Conservation (phyloP, 2,329 filamentous ascomycete species). For the Ophiocordyceps robertsii region DNA sequence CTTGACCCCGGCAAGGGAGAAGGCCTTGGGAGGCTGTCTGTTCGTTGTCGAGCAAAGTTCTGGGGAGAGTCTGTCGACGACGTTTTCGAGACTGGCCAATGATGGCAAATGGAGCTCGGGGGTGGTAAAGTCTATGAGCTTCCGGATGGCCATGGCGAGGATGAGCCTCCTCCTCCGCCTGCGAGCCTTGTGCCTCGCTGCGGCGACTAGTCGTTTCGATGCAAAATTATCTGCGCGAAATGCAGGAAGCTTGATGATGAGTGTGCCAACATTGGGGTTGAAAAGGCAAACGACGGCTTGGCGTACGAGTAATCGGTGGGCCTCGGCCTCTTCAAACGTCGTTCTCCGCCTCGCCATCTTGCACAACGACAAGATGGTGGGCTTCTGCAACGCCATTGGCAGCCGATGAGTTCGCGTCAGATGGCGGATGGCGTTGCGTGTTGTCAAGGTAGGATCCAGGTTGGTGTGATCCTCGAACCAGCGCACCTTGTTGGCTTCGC, state of each 20-base stretch:
- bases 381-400: constrained; percentile 55
- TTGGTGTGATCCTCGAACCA: constrained; percentile 90
- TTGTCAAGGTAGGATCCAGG: constrained; percentile 58
- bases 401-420: constrained; percentile 45
- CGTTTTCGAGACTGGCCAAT: constrained; percentile 28
- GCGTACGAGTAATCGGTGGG: constrained; percentile 37
- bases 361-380: constrained; percentile 49
- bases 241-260: constrained; percentile 30
- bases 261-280: constrained; percentile 32
- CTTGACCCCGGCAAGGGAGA: constrained; percentile 23
- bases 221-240: constrained; percentile 6
- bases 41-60: constrained; percentile 15
- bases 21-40: constrained; percentile 20
- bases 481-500: constrained; percentile 47
- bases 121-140: constrained; percentile 34
- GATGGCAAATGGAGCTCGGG: constrained; percentile 31
- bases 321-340: constrained; percentile 33
- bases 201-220: constrained; percentile 8
- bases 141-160: constrained; percentile 32
- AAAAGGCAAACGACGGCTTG: constrained; percentile 32
- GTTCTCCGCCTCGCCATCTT: constrained; percentile 32
- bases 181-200: constrained; percentile 11
- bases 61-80: constrained; percentile 35
- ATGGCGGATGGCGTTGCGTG: constrained; percentile 67
- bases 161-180: constrained; percentile 25